Percentiles rank a stretch among this genome's conserved stretches.
Conservation (phyloP, 148 eudicot species). For the Linanthus parryae region DNA sequence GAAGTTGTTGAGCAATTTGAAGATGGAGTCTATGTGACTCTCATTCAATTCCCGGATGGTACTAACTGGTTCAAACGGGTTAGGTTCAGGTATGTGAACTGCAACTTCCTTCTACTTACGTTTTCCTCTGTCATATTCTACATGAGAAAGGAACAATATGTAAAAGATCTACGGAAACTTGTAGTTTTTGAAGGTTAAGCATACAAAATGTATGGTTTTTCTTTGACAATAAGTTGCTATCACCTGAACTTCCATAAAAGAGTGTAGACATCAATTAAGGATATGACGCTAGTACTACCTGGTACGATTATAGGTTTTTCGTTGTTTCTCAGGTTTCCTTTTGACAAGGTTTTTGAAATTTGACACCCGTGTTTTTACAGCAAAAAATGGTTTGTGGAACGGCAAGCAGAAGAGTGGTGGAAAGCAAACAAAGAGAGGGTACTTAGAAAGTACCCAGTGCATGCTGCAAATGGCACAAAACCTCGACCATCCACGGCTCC, state of each 20-base stretch:
- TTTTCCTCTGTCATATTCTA: no score
- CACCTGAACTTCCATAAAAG: no score
- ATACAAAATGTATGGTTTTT: no score
- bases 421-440: slow-evolving; percentile 57
- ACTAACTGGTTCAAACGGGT: slow-evolving; percentile 70
- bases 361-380: slow-evolving; percentile 27
- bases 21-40: slow-evolving; percentile 78
- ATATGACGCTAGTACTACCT: no score
- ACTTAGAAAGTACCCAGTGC: slow-evolving; percentile 33
- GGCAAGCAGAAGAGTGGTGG: slow-evolving; percentile 94
- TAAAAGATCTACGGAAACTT: no score
- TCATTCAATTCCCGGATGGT: slow-evolving; percentile 45
- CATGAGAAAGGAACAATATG: no score
- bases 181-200: no score
- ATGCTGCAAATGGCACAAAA: slow-evolving; percentile 12
- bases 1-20: slow-evolving; percentile 76
- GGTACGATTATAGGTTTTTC: no score
- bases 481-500: no score
- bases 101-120: no score
- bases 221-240: no score
- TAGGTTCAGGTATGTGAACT: slow-evolving; percentile 72
- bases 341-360: neutral
- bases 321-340: neutral
- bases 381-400: slow-evolving; percentile 50
- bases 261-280: no score